Base-by-base conservation (phyloP, 805 yeast genomes). In the Candida vartiovaarae region DNA sequence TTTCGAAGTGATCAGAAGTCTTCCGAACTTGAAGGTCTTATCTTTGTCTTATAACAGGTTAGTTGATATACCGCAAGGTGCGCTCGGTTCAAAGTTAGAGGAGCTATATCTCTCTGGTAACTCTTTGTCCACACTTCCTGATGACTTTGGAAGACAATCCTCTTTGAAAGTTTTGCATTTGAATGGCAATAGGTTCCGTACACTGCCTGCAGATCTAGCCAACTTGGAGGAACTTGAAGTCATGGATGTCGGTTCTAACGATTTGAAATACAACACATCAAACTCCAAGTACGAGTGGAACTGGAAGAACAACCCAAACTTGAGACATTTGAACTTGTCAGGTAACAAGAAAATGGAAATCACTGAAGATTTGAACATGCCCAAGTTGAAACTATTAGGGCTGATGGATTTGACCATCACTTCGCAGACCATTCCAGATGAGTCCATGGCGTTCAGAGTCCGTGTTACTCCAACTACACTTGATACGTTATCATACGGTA, bases 251-350 rank as follows among this genome's bases (percentile, higher is more conserved):
- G 95, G 97, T 4, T 85, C 95, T 2, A 93, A 93, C 61, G 82
- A 81, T 48, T 69, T 93, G 63, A 85, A 89, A 56, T 93, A 93
- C 63, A 93, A 93, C 55, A 88, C 91, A 44, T 84, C 93, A 3
- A 93, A 93, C 62, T 86, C 89, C 75, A 95, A 93, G 11, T 91
- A 87, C 59, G 99, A 93, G 61, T 93, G 98, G 97, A 93, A 88
- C 64, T 93, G 99, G 99, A 81, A 84, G 54, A 81, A 80, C 69
- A 93, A 93, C 59, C 69, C 74, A 42, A 77, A 79, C 35, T 69
- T 93, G 62, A 78, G 72, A 52, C 89, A 84, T 55, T 73, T 93
- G 59, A 93, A 91, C 61, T 82, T 93, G 45, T 88, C 97, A 0
- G 97, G 97, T 33, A 93, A 93, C 60, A 84, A 84, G 59, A 74